Percentiles rank a stretch among this genome's conserved stretches.
These are phyloP conservation scores for Candida sp. DNA, from an alignment of 1,139 yeast genomes.

Conservation along the genomic window DNA sequence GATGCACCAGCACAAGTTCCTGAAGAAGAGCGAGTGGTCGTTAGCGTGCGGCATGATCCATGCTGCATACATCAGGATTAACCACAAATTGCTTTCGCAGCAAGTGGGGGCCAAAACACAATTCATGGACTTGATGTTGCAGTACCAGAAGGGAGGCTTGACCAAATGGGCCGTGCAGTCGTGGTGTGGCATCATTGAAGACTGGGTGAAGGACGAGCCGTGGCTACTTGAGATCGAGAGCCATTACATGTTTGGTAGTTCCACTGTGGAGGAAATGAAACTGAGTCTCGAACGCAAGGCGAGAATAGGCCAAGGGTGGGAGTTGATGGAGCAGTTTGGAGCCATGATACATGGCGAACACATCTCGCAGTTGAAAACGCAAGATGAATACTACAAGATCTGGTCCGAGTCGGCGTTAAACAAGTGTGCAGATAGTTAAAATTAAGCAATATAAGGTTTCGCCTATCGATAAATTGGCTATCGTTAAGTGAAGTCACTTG, in stretches of 20 bases:
- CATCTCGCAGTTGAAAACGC: constrained; percentile 30
- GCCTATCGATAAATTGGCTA: neutral
- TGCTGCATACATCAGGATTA: constrained; percentile 60
- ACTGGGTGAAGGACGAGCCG: constrained; percentile 53
- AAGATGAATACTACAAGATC: constrained; percentile 31
- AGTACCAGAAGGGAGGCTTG: constrained; percentile 57
- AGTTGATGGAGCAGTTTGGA: constrained; percentile 34
- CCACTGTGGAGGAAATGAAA: constrained; percentile 22
- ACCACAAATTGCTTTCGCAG: constrained; percentile 45
- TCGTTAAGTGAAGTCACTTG: neutral
- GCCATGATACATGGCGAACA: constrained; percentile 40
- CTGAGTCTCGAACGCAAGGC: constrained; percentile 28
- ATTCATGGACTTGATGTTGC: constrained; percentile 53
- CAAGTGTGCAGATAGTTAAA: neutral
- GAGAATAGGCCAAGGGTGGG: constrained; percentile 38
- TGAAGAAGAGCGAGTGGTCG: constrained; percentile 65
- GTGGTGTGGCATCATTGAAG: constrained; percentile 58
- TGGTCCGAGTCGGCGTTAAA: constrained; percentile 27
- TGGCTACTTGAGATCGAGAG: constrained; percentile 57
- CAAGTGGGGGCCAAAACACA: constrained; percentile 54
- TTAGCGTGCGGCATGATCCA: constrained; percentile 68
- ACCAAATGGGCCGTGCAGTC: constrained; percentile 49
- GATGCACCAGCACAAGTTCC: constrained; percentile 53
- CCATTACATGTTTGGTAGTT: constrained; percentile 35
- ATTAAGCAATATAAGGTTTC: neutral